Conservation (phyloP, 306 rosid genomes). For the Alnus glutinosa region DNA sequence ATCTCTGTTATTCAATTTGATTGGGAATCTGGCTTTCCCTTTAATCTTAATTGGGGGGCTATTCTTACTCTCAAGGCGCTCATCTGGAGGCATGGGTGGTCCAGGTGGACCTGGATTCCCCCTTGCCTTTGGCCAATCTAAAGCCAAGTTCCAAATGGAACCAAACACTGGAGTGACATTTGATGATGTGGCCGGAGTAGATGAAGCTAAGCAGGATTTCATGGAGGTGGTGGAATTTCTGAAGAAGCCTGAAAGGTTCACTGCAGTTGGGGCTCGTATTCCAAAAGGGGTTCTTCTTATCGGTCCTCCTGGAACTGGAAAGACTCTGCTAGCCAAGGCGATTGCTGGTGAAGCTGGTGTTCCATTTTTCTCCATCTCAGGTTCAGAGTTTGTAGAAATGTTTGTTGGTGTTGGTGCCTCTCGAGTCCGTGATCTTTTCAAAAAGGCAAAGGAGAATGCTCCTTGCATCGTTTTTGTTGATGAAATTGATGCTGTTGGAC, state of each 20-base stretch:
- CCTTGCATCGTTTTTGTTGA: slow-evolving; percentile 99
- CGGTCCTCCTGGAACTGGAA: slow-evolving; percentile 99
- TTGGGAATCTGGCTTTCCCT: slow-evolving; percentile 95
- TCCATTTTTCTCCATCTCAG: slow-evolving; percentile 96
- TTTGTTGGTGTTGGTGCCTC: slow-evolving; percentile 99
- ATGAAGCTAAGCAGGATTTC: slow-evolving; percentile 98
- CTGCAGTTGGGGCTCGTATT: slow-evolving; percentile 97
- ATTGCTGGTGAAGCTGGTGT: slow-evolving; percentile 99
- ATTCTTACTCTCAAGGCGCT: slow-evolving; percentile 89
- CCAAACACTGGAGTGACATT: slow-evolving; percentile 98
- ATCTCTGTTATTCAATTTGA: slow-evolving; percentile 71
- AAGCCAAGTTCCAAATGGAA: slow-evolving; percentile 98
- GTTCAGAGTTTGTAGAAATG: slow-evolving; percentile 98
- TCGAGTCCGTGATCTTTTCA: slow-evolving; percentile 95
- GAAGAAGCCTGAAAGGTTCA: slow-evolving; percentile 97
- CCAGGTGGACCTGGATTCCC: slow-evolving; percentile 96
- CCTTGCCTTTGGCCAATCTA: slow-evolving; percentile 85
- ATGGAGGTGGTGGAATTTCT: slow-evolving; percentile 97
- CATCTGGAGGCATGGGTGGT: slow-evolving; percentile 97
- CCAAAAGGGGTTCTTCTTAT: slow-evolving; percentile 99
- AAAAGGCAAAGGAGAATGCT: slow-evolving; percentile 99
- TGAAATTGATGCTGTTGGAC: slow-evolving; percentile 98
- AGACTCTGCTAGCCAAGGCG: slow-evolving; percentile 92
- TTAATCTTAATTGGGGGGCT: slow-evolving; percentile 84
- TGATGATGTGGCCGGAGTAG: slow-evolving; percentile 98